These are phyloP conservation scores for Mycena belliarum DNA, from an alignment of 768 basidiomycete species.

Conservation along the genomic window DNA sequence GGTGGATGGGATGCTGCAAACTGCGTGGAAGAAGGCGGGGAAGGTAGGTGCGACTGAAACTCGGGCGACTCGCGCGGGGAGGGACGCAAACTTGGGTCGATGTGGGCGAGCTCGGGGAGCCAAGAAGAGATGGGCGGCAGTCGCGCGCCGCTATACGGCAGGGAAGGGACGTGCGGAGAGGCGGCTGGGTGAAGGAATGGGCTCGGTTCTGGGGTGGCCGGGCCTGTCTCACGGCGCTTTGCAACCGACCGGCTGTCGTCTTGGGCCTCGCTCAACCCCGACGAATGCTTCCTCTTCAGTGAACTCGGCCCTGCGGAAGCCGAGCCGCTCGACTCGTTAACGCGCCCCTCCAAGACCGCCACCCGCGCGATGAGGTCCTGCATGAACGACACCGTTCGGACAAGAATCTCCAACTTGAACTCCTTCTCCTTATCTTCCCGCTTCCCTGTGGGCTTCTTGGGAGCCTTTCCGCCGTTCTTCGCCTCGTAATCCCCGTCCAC, in stretches of 20 bases:
- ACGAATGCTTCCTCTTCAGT: conserved; percentile 21
- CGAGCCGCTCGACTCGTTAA: conserved; percentile 23
- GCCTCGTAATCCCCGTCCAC: conserved; percentile 35
- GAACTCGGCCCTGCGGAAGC: conserved; percentile 24
- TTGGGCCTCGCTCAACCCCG: background rate
- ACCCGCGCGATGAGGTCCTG: conserved; percentile 67
- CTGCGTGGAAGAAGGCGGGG: conserved; percentile 57
- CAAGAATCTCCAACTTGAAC: conserved; percentile 90
- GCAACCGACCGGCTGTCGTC: background rate
- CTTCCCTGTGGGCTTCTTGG: conserved; percentile 41
- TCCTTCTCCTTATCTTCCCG: conserved; percentile 72
- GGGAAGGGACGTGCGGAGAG: conserved; percentile 3
- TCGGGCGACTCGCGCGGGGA: conserved; percentile 20
- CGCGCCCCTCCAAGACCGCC: conserved; percentile 38
- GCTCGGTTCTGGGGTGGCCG: conserved; percentile 1
- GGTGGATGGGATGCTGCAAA: conserved; percentile 43
- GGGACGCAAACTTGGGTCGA: conserved; percentile 30
- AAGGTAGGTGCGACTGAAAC: conserved; percentile 43
- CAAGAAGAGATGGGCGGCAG: conserved; percentile 73
- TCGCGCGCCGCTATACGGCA: conserved; percentile 32
- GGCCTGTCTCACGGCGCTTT: conserved; percentile 6
- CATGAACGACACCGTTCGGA: conserved; percentile 79
- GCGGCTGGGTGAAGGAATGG: conserved; percentile 8
- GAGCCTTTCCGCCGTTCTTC: conserved; percentile 20
- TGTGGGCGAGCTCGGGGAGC: conserved; percentile 43